Evolutionary conservation across 805 yeast genomes (phyloP), one percentile per base, ranked within the genome.

Genomic region (Candida awuae): DNA sequence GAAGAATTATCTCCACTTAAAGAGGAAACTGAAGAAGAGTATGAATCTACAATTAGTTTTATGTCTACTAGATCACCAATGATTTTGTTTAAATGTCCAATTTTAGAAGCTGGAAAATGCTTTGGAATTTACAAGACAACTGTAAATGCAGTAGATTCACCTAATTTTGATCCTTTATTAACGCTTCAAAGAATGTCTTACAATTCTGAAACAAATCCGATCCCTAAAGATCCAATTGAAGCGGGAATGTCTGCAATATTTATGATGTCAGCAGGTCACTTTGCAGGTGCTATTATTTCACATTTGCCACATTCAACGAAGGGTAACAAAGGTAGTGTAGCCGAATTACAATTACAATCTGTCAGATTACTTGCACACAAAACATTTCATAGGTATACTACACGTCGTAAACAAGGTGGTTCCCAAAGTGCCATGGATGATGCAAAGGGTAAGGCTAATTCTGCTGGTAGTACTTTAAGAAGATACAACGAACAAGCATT

Each of bases 231-330:
- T 31, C 38, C 44, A 1, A 35, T 50, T 2, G 37, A 54, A 3
- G 44, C 51, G 0, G 62, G 63, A 4, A 68, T 69, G 32, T 84
- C 95, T 5, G 94, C 94, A 1, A 59, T 92, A 10, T 73, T 92
- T 49, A 85, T 92, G 95, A 74, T 92, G 38, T 97, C 97, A 13
- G 97, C 97, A 32, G 98, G 98, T 30, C 97, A 92, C 62, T 92
- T 92, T 66, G 95, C 97, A 0, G 98, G 92, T 15, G 96, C 96
- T 0, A 82, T 92, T 31, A 69, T 92, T 8, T 76, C 86, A 2
- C 97, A 88, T 53, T 67, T 67, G 35, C 80, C 74, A 18, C 64
- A 66, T 36, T 66, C 65, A 29, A 68, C 71, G 2, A 72, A 71
- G 47, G 85, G 86, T 3, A 76, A 76, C 45, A 64, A 67, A 6